A percentile compares a stretch with the other conserved stretches of the same genome.
phyloP scores from a whole-genome alignment of 805 yeast species.

The Ogataea nitratoaversa region DNA sequence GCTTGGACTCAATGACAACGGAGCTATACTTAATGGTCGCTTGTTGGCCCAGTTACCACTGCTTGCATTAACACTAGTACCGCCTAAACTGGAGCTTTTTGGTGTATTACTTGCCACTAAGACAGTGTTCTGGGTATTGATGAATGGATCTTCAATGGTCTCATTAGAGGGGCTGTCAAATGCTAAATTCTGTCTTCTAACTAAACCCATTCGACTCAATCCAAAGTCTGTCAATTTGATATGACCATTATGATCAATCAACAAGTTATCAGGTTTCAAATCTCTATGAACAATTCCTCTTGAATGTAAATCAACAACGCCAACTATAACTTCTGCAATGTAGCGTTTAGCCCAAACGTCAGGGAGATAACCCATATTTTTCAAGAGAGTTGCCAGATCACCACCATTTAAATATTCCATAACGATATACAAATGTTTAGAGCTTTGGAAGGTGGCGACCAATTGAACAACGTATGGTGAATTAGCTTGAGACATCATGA shows the following conservation, averaged over 20 bases:
- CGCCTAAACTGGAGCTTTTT: conserved; percentile 2
- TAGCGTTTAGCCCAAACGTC: conserved; percentile 84
- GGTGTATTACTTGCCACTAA: conserved; percentile 7
- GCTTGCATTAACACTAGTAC: background rate
- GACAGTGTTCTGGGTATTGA: conserved; percentile 10
- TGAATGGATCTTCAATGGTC: conserved; percentile 19
- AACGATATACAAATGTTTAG: conserved; percentile 81
- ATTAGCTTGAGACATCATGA: conserved; percentile 95
- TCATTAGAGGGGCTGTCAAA: background rate
- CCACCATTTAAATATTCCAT: conserved; percentile 98
- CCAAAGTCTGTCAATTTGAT: conserved; percentile 94
- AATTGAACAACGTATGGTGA: conserved; percentile 90
- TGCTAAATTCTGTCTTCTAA: conserved; percentile 62
- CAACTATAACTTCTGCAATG: conserved; percentile 84
- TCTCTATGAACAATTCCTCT: conserved; percentile 93
- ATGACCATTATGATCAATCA: conserved; percentile 86
- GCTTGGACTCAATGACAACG: conserved; percentile 25
- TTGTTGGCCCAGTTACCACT: conserved; percentile 1
- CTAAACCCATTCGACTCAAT: conserved; percentile 80
- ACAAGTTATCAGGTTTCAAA: conserved; percentile 87
- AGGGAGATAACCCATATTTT: conserved; percentile 77
- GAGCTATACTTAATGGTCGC: conserved; percentile 19
- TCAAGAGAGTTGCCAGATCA: conserved; percentile 83
- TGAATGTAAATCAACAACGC: conserved; percentile 83
- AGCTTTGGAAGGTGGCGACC: conserved; percentile 83